Evolutionary conservation across 106 monocot genomes (phyloP), one percentile per base, ranked within the genome.

Genomic region (Ottelia alismoides): DNA sequence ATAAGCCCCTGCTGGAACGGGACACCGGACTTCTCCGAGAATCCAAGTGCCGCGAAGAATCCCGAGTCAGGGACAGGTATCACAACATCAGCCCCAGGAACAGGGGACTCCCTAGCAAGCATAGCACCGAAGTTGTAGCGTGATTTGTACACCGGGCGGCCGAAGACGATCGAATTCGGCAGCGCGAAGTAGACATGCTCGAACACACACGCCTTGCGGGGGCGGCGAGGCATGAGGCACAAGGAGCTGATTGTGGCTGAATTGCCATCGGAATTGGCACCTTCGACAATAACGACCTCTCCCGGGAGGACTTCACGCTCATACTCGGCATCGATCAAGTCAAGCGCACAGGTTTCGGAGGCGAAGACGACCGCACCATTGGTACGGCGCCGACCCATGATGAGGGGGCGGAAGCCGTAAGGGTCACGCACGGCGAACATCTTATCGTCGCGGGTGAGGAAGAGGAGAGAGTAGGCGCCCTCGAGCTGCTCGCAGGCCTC

Each of bases 111-210:
- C 20, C 29, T 54, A 1, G 94, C 94, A 0, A 96, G 76, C 0
- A 77, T 69, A 0, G 62, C 75, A 22, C 88, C 88, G n/a, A 88
- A 96, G 5, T 60, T 40, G 30, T 62, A 64, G 31, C 94, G 57
- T 1, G 81, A 76, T 0, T 49, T 60, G 51, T 88, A 62, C 25
- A 96, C 94, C 0, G 68, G 32, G 25, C 48, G 69, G 29, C 88
- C 84, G 30, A 85, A 96, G 30, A 96, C 88, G 19, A 88, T 26
- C 22, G 84, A 96, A 46, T 88, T 74, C 2, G 94, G 94, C 45
- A 96, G 73, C 2, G 88, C 81, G 58, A 96, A 88, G 78, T 96
- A 96, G 46, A 96, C 65, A 63, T 84, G 94, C 65, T 96, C 84
- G 65, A 96, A 88, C 28, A 96, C 65, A 72, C 94, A 85, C 19